Conservation (phyloP, 75 land plant species). For the Pseudotsuga menziesii region DNA sequence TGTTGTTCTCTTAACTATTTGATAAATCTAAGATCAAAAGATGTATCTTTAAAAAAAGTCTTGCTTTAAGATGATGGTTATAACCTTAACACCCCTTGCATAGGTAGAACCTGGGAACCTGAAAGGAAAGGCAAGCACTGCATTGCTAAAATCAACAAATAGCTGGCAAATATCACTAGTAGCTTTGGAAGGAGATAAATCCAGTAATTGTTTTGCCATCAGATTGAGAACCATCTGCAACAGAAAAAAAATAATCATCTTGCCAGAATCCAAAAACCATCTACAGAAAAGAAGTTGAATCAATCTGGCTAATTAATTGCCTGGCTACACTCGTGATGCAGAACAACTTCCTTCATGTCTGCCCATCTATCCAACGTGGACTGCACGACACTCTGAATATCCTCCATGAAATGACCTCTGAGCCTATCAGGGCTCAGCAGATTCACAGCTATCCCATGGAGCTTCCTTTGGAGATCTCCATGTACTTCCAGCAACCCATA, state of each 20-base stretch:
- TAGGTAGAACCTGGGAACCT: slow-evolving; percentile 43
- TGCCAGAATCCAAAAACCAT: too few relatives aligned
- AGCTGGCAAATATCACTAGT: slow-evolving; percentile 29
- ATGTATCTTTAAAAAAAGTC: too few relatives aligned
- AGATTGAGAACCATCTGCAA: slow-evolving; percentile 44
- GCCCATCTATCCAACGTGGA: slow-evolving; percentile 17
- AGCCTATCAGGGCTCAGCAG: not conserved
- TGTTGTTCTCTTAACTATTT: too few relatives aligned
- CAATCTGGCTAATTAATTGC: too few relatives aligned
- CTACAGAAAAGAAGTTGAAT: too few relatives aligned
- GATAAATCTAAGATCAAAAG: too few relatives aligned
- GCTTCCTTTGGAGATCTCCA: not conserved
- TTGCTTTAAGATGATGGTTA: not conserved
- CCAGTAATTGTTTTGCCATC: slow-evolving; percentile 58
- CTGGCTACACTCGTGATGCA: slow-evolving; percentile 32
- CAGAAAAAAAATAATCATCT: too few relatives aligned
- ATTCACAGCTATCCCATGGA: slow-evolving; percentile 1
- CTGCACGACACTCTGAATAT: slow-evolving; percentile 31
- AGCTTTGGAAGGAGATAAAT: slow-evolving; percentile 31
- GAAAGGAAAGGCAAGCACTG: slow-evolving; percentile 39
- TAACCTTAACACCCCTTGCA: slow-evolving; percentile 48
- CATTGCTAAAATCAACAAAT: slow-evolving; percentile 42
- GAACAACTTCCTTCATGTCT: slow-evolving; percentile 12
- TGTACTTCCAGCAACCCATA: not conserved
- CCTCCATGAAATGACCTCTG: slow-evolving; percentile 21